Base-by-base conservation (phyloP, 495 filamentous ascomycete species). In the Penicillium paradoxum region DNA sequence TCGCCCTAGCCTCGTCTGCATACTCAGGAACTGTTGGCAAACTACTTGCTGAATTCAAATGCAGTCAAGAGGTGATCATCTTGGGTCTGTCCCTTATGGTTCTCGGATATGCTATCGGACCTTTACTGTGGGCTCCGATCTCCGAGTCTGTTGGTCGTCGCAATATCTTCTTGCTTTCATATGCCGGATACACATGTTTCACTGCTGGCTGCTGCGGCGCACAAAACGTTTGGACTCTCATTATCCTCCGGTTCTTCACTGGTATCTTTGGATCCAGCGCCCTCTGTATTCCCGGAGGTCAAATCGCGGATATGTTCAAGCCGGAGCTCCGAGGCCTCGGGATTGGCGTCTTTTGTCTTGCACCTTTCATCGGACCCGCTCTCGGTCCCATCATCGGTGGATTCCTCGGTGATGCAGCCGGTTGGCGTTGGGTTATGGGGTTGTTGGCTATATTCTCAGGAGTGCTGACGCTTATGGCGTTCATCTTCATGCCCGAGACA, bases 181-280 rank as follows among this genome's bases (percentile, higher is more conserved):
- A 83, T 55, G 57, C 72, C 21, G 72, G 70, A 9, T 70, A 87
- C 32, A 77, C 84, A 4, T 73, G 73, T 0, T 88, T 89, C 72
- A 85, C 77, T 51, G 81, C 79, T 37, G 85, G 75, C 7, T 77
- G 78, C 21, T 77, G 80, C 1, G 75, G 77, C 4, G 63, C 82
- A 1, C 69, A 79, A 38, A 87, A 85, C 55, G 78, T 83, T 29
- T 63, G 79, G 55, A 78, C 82, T 0, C 66, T 90, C 9, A 63
- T 88, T 41, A 76, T 89, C 51, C 73, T 89, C 13, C 82, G 87
- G 18, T 88, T 89, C 72, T 81, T 89, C 44, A 83, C 82, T 13
- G 84, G 87, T 15, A 75, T 83, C 9, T 86, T 88, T 60, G 87
- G 87, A 18, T 79, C 81, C 3, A 82, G 82, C 1, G 77, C 83